Percentiles rank a stretch among this genome's conserved stretches.
These are phyloP conservation scores for Suillus ampliporus DNA, from an alignment of 768 basidiomycete species.

Conservation along the genomic window DNA sequence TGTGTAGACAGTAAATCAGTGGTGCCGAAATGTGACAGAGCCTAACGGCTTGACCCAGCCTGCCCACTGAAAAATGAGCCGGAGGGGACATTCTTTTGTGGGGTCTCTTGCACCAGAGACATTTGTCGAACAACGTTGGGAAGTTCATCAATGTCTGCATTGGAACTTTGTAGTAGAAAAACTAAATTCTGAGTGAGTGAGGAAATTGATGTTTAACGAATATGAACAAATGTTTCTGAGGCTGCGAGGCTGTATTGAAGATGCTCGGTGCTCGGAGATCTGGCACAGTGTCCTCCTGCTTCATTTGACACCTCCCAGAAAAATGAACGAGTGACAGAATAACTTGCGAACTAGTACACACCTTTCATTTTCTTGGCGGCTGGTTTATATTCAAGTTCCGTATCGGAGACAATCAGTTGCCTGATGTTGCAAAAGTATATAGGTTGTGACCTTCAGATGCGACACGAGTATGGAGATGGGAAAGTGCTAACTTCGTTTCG, in stretches of 20 bases:
- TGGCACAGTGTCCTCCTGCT: not conserved
- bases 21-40: no score
- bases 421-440: conserved; percentile 96
- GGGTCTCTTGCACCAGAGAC: no score
- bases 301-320: not conserved
- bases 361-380: not conserved
- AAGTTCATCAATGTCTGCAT: no score
- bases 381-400: not conserved
- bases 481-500: conserved; percentile 78
- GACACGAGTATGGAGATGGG: not conserved
- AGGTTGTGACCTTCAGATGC: conserved; percentile 99
- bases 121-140: no score
- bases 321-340: not conserved
- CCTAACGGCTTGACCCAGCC: no score
- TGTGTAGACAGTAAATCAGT: no score
- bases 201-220: no score
- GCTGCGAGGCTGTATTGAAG: not conserved
- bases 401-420: conserved; percentile 49
- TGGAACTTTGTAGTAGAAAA: no score
- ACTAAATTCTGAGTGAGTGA: no score
- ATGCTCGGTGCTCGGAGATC: not conserved
- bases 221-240: no score
- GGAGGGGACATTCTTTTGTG: no score
- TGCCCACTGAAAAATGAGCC: no score
- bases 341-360: not conserved